Evolutionary conservation across 2,329 filamentous ascomycete species (phyloP), one percentile per base, ranked within the genome.

Genomic region (Alternaria postmessia): DNA sequence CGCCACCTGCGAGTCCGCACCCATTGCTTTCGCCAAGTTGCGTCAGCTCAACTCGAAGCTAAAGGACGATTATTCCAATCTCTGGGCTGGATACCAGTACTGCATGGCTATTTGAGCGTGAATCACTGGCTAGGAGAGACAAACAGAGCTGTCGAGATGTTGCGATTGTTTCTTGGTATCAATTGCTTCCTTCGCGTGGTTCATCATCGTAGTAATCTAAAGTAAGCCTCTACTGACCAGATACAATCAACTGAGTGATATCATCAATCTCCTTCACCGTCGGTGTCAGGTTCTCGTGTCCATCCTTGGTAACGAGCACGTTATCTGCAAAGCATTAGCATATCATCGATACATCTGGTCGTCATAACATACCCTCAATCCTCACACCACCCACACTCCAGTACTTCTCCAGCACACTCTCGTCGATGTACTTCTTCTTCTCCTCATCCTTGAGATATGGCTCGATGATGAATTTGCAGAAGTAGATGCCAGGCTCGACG

Each of bases 401-500:
- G 76, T 91, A 94, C 63, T 81, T 82, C 61, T 89, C 87, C 49
- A 95, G 79, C 5, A 89, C 84, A 5, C 83, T 81, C 66, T 81
- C 81, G 77, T 94, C 85, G 71, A 95, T 89, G 69, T 86, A 91
- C 59, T 84, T 83, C 39, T 83, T 81, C 73, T 90, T 88, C 57
- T 82, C 80, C 59, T 86, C 83, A 52, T 85, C 82, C 68, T 90
- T 83, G 73, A 91, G 86, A 74, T 88, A 89, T 20, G 87, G 86
- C 79, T 92, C 86, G 61, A 94, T 86, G 64, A 91, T 93, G 55
- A 88, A 89, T 36, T 85, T 84, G 75, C 89, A 90, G 79, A 94
- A 94, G 78, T 94, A 94, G 39, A 89, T 89, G 20, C 95, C 95
- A 12, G 95, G 95, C 82, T 99, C 95, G 39, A 98, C 94, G 0